phyloP scores from a whole-genome alignment of 2,329 filamentous ascomycete genomes.

The Talaromyces amestolkiae region DNA sequence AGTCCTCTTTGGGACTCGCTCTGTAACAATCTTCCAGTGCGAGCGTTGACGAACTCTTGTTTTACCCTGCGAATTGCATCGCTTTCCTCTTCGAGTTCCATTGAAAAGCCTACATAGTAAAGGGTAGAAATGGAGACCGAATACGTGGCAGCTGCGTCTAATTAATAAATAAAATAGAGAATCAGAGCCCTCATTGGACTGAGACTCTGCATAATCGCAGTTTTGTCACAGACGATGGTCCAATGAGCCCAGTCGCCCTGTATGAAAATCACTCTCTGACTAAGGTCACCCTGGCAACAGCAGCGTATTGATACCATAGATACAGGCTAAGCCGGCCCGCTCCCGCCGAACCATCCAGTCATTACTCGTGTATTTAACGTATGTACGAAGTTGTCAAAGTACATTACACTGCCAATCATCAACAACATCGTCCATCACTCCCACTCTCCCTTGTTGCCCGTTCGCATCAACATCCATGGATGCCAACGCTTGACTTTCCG shows the following conservation, averaged over 20 bases:
- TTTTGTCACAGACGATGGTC: background rate
- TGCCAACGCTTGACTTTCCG: background rate
- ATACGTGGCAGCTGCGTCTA: slow-evolving; percentile 6
- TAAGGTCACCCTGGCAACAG: slow-evolving; percentile 6
- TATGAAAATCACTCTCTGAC: too few species aligned
- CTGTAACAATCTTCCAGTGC: background rate
- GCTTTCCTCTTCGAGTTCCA: too few species aligned
- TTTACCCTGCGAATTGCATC: background rate
- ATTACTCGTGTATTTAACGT: background rate
- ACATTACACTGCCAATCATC: background rate
- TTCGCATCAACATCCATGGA: background rate
- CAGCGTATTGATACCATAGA: background rate
- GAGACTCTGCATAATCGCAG: background rate
- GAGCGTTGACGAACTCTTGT: background rate
- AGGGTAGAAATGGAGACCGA: background rate
- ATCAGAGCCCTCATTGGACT: background rate
- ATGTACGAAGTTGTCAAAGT: background rate
- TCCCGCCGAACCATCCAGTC: slow-evolving; percentile 9
- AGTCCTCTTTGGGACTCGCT: background rate
- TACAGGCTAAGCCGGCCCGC: slow-evolving; percentile 7
- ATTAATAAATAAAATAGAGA: background rate
- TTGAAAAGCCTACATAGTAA: background rate
- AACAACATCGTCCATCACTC: background rate
- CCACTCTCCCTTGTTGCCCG: background rate
- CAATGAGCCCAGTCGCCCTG: background rate